Evolutionary conservation across 306 rosid species (phyloP).

Genomic region (Senna siamea): DNA sequence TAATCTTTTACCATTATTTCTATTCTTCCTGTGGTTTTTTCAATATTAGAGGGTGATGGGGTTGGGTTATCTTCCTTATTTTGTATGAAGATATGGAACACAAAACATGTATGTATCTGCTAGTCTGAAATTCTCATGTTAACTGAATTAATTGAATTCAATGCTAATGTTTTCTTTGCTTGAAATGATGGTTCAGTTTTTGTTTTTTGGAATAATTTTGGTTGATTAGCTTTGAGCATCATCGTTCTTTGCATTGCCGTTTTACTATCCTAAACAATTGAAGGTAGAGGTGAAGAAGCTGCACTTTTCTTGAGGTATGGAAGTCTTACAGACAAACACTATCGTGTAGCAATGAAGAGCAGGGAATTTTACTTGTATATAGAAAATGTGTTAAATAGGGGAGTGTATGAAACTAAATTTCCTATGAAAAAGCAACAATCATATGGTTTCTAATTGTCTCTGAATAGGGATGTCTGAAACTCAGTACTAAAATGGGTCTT

Average conservation of each 20-base stretch:
- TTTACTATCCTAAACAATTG: neutral
- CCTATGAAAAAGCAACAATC: neutral
- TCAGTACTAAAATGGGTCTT: neutral
- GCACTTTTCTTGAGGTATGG: neutral
- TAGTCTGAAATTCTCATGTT: neutral
- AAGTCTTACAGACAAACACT: too few relatives aligned
- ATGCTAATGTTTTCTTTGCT: neutral
- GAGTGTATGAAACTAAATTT: neutral
- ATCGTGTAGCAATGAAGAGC: neutral
- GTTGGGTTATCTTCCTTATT: slow-evolving; percentile 2
- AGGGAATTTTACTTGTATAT: neutral
- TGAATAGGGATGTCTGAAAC: neutral
- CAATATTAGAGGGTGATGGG: neutral
- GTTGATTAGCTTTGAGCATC: neutral
- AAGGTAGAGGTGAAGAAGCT: neutral
- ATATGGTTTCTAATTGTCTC: neutral
- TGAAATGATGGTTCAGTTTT: neutral
- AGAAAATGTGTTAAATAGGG: neutral
- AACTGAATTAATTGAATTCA: neutral
- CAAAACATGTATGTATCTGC: neutral
- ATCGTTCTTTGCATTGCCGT: neutral
- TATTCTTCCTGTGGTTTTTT: slow-evolving; percentile 27
- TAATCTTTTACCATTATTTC: neutral
- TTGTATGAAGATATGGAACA: slow-evolving; percentile 9
- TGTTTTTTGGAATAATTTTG: too few relatives aligned